A percentile compares a stretch with the other conserved stretches of the same genome.
Conservation (phyloP, 2,329 filamentous ascomycete genomes). For the Talaromyces islandicus region DNA sequence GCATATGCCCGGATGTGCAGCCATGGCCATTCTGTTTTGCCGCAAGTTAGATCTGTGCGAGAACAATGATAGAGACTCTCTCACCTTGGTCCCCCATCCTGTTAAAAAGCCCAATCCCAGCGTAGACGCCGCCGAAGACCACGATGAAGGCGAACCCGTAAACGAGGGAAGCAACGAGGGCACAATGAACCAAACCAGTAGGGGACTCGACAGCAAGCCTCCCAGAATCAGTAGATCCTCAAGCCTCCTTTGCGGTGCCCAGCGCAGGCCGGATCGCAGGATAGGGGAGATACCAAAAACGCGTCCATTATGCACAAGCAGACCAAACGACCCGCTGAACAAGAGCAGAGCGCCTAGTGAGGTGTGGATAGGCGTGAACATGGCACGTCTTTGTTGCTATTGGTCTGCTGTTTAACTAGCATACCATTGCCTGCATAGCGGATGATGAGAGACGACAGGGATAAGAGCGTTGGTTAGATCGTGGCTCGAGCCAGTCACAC, state of each 20-base stretch:
- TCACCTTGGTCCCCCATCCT: constrained; percentile 50
- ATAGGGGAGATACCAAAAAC: constrained; percentile 47
- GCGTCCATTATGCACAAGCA: constrained; percentile 47
- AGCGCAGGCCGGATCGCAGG: constrained; percentile 36
- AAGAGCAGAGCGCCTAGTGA: constrained; percentile 46
- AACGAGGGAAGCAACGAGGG: constrained; percentile 42
- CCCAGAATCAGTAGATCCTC: constrained; percentile 41
- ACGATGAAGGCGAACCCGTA: constrained; percentile 27
- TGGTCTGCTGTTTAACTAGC: too few relatives aligned
- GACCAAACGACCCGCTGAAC: constrained; percentile 44
- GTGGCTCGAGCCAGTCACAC: background rate
- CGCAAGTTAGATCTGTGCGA: background rate
- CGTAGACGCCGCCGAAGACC: constrained; percentile 31
- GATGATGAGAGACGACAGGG: background rate
- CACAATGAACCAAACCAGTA: constrained; percentile 35
- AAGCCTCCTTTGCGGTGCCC: constrained; percentile 29
- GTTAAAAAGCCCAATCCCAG: constrained; percentile 39
- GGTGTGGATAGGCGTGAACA: constrained; percentile 51
- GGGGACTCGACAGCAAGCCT: constrained; percentile 41
- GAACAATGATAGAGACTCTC: constrained; percentile 10
- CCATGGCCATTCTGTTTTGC: constrained; percentile 39
- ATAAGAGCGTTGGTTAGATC: background rate
- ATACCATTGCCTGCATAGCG: too few relatives aligned
- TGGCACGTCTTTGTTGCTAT: constrained; percentile 14
- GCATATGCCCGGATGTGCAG: constrained; percentile 53